Evolutionary conservation across 495 filamentous ascomycete genomes (phyloP), one percentile per base, ranked within the genome.

Genomic region (Amphirosellinia nigrospora): DNA sequence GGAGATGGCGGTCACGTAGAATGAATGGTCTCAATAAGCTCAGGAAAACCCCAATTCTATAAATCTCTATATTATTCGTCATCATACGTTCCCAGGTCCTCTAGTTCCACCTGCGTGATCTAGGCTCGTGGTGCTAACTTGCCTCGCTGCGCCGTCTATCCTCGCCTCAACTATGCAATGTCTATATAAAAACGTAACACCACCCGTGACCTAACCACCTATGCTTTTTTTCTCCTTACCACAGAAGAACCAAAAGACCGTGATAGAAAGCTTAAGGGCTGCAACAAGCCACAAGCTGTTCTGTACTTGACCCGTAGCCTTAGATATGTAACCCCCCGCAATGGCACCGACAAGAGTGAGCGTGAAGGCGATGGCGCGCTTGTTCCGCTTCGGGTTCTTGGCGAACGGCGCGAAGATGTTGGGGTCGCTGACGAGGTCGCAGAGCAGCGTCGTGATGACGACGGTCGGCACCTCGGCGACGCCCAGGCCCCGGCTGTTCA

Each of bases 381-480:
- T 78, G 77, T 92, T 90, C 43, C 90, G 82, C 80, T 92, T 91
- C 1, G 83, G 82, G 70, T 92, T 92, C 64, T 82, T 74, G 46
- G 73, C 78, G 9, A 83, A 79, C 32, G 79, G 78, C 5, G 75
- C 80, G 0, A 84, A 66, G 13, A 91, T 72, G 38, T 82, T 79
- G n/a, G 87, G 85, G 68, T 91, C 87, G 21, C 86, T 87, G 8
- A 87, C 84, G 63, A 93, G 78, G 71, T 92, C 91, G 73, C 88
- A 91, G 69, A 93, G 89, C 26, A 92, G 82, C 66, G 85, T 90
- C 5, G 91, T 93, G 73, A 93, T 78, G 13, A 94, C 92, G 36
- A 90, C 90, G 1, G 89, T 91, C 15, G 92, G 91, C 48, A 94
- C 86, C 77, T 93, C 91, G 67, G 86, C 86, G 71, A 89, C 87